Base-by-base conservation (phyloP, 2,329 filamentous ascomycete species). In the Dendrostoma leiphaemia region DNA sequence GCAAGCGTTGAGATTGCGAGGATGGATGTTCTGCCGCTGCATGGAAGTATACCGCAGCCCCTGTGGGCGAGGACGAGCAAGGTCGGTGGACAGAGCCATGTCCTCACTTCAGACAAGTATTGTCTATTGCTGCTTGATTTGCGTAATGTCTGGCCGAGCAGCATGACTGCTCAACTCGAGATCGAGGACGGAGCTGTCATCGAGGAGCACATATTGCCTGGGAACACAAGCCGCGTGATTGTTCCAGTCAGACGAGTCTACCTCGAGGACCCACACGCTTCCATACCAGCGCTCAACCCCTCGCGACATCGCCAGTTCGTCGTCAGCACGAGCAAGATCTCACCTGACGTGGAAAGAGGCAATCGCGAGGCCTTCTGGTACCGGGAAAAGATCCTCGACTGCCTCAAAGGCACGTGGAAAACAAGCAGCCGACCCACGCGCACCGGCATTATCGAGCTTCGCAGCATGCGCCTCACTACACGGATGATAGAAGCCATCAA, bases 301-400 rank as follows among this genome's bases (percentile, higher is more conserved):
- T 85, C 87, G 0, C 85, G 88, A n/a, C 88, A 91, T 65, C 83
- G 91, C n/a, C 92, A 97, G 65, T 97, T 96, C 63, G 90, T 97
- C 28, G 90, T 96, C 40, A 94, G 89, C 69, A 83, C 86, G 15
- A 86, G 84, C 65, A 89, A 89, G 63, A 83, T 92, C 53, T 86
- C 88, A 0, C 89, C 90, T 0, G 90, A 94, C 60, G 82, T 81
- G 40, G 92, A 97, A 71, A 83, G 89, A 31, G 82, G 85, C 12
- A 88, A 81, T 57, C 80, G 92, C 48, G 91, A 96, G 71, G 84
- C 86, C 0, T 97, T 97, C 68, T 97, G 92, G 92, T 96, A 91
- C 69, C 84, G 91, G 15, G 89, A 96, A 68, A 85, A 84, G 65
- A 80, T 97, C 2, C 79, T 97, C 3, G 85, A 88, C 56, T 77